Base-by-base conservation (phyloP, 2,329 filamentous ascomycete species). In the Colletotrichum tanaceti region DNA sequence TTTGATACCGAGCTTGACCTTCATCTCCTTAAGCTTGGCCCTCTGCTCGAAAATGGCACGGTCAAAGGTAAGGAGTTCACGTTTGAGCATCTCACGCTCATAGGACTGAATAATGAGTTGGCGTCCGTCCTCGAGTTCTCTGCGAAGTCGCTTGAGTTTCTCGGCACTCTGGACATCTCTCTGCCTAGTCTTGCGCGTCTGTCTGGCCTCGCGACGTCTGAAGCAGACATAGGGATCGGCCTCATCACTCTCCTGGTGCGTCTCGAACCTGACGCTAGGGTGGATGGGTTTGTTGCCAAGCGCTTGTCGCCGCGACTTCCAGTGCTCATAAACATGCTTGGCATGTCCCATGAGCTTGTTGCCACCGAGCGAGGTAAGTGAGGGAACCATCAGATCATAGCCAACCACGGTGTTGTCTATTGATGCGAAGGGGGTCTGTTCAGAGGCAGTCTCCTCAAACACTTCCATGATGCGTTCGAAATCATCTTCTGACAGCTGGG, bases 171-270 rank as follows among this genome's bases (percentile, higher is more conserved):
- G 95, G 43, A 93, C 93, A 83, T 99, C 96, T 76, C 96, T 90
- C 73, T 93, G 93, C 76, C 96, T 89, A 44, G 96, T 99, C 83
- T 98, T 99, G 74, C 96, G 92, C 58, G 94, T 95, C 78, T 97
- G 93, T 66, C 96, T 91, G 54, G 97, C 93, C 80, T 99, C 96
- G 72, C 96, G 92, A 74, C 96, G 90, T 77, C 96, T 90, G 87
- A 99, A 99, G 81, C 96, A 99, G 75, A 99, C 94, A 81, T 97
- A 99, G 57, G 96, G 96, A 80, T 99, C 96, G 74, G 93, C 89
- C 77, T 99, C 96, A 79, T 99, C 96, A 70, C 91, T 97, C 72
- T 98, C 95, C 77, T 93, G 92, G 71, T 96, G 93, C 54, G 91
- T 97, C 82, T 99, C 96, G 73, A 97, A 96, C 83, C 98, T 98